These are phyloP conservation scores for Smallanthus sonchifolius DNA, from an alignment of 129 eudicot genomes.

Conservation along the genomic window DNA sequence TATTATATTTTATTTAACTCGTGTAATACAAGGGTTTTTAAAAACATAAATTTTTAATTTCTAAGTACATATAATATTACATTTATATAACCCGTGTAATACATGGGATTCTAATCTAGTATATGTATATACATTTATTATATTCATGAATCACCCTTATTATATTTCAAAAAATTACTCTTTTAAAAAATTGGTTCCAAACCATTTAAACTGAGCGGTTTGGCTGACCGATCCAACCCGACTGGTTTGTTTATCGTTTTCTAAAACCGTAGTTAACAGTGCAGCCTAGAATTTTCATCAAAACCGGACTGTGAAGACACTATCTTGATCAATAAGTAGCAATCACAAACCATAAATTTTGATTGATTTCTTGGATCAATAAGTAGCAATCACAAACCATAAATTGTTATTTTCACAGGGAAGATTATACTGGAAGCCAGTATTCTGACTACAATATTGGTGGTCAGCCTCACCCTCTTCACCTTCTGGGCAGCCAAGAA, in stretches of 20 bases:
- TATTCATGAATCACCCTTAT: neutral
- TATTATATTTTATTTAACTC: no score
- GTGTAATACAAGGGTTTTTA: no score
- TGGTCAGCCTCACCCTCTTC: constrained; percentile 58
- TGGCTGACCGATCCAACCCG: neutral
- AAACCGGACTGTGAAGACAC: neutral
- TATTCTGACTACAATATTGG: constrained; percentile 48
- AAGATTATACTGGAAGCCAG: constrained; percentile 51
- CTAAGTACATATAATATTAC: no score
- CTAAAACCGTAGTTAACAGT: neutral
- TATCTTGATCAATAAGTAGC: neutral
- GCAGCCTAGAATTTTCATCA: neutral
- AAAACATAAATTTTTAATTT: no score
- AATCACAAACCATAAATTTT: neutral
- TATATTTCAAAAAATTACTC: no score
- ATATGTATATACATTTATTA: no score
- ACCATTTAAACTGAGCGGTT: no score
- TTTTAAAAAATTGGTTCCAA: no score
- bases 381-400: neutral
- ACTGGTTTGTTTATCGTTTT: neutral
- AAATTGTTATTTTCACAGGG: constrained; percentile 27
- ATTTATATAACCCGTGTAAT: no score
- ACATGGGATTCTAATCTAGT: no score
- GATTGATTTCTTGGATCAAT: neutral
- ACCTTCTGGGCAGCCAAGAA: constrained; percentile 69